A percentile compares a stretch with the other conserved stretches of the same genome.
Conservation (phyloP, 2,329 filamentous ascomycete species). For the Neocatenulostroma microsporum region DNA sequence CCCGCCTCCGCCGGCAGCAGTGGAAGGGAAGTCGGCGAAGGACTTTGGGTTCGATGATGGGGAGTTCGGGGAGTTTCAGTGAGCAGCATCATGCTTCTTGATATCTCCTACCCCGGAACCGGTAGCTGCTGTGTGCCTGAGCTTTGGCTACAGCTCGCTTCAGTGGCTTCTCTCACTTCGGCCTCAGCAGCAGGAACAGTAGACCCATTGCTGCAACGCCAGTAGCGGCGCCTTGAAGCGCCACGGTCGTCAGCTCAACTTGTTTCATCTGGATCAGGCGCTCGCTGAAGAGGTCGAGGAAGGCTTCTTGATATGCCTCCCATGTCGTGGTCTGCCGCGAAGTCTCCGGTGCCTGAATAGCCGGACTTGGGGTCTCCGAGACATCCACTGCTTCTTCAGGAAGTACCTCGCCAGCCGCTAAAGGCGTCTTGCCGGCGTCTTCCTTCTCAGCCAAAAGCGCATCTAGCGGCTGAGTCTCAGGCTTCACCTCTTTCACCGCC, state of each 20-base stretch:
- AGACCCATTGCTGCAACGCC: conserved; percentile 32
- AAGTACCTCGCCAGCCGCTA: conserved; percentile 18
- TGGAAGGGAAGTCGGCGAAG: conserved; percentile 34
- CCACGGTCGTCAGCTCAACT: conserved; percentile 39
- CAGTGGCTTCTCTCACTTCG: conserved; percentile 23
- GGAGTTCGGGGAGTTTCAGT: conserved; percentile 71
- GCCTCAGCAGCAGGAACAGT: conserved; percentile 27
- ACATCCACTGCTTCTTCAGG: conserved; percentile 19
- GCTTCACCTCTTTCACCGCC: conserved; percentile 2
- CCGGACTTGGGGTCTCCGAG: not conserved
- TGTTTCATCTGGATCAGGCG: conserved; percentile 37
- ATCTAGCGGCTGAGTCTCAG: conserved; percentile 6
- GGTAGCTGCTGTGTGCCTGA: too few relatives aligned
- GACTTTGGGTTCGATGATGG: conserved; percentile 80
- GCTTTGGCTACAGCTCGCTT: too few relatives aligned
- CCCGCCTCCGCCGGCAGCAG: conserved; percentile 53
- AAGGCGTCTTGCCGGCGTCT: conserved; percentile 7
- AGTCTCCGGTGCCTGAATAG: not conserved
- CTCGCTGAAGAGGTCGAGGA: conserved; percentile 36
- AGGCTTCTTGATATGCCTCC: conserved; percentile 13
- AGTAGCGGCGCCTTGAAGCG: conserved; percentile 38
- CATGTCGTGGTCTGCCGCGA: too few relatives aligned
- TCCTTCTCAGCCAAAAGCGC: conserved; percentile 5
- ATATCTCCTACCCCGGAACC: not conserved
- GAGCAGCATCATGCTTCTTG: not conserved